Base-by-base conservation (phyloP, 176 grass and related monocot genomes). In the Musa schizocarpa region DNA sequence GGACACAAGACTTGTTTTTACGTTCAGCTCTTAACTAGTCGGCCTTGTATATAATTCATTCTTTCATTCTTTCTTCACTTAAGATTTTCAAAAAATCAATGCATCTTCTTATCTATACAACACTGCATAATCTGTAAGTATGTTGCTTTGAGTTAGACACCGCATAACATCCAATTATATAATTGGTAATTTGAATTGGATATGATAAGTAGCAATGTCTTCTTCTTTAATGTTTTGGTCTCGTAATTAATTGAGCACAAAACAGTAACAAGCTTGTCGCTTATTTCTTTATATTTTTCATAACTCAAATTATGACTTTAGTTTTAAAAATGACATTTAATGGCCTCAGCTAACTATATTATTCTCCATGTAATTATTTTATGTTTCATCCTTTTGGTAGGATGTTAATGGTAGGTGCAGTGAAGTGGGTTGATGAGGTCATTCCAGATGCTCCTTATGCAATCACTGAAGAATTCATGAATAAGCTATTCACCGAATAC, bases 371-470 rank as follows among this genome's bases (percentile, higher is more conserved):
- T 70, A 20, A 52, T 70, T 50, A 16, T 50, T 61, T 56, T 61
- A 50, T 51, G 51, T 51, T 21, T 70, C 2, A 51, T 51, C 29
- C 21, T 9, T 70, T 50, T 50, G 34, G 43, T 70, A 90, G 88
- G 80, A 87, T 93, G 90, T 78, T 88, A 88, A 93, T 93, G 93
- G 90, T 97, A 52, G 77, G 83, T n/a, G 88, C 90, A 73, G 86
- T 97, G 63, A 97, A 93, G 82, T 97, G 93, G 90, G 93, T 97
- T 13, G 86, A 93, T 52, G 88, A 93, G 81, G 68, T 97, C 77
- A 97, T 97, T 88, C 88, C 80, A 56, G 84, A 93, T 85, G 90
- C 90, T 21, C 90, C 94, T 78, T 93, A 91, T 84, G 88, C 94
- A 82, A 93, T 97, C 62, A 98, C 84, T 19, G 90, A 91, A 87